Evolutionary conservation across 441 rosid species (phyloP), one percentile per base, ranked within the genome.

Genomic region (Gossypium schwendimanii): DNA sequence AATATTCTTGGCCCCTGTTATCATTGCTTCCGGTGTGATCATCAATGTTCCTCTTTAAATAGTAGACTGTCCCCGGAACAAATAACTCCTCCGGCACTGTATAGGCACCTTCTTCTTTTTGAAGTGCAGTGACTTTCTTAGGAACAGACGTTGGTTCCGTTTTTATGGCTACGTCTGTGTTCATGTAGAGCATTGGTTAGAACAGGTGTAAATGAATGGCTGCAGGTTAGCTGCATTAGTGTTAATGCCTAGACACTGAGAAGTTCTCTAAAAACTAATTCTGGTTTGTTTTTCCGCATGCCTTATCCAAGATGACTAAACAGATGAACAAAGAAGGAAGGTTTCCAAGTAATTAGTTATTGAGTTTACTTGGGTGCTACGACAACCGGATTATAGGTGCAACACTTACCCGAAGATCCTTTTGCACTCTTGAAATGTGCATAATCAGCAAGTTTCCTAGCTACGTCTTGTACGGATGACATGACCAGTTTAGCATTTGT

Each of bases 401-500:
- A 59, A 14, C 10, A 26, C 73, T 86, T 87, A 94, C 97, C 90
- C 15, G 78, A 41, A 52, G 75, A 76, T 47, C 71, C 83, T 73
- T 83, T 82, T 72, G 75, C 84, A 76, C 80, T 82, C 57, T 86
- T 74, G 71, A 92, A 85, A 24, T 88, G 85, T 28, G 98, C 90
- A 87, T 84, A 92, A 75, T 92, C 93, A 49, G 88, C 91, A 53
- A 94, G 94, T 81, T 92, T 94, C 55, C 84, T 47, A 77, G 94
- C 96, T 74, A 90, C 99, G 61, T 91, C 97, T 83, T 92, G 98
- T 73, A 89, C 90, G 3, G 99, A 91, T 60, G 94, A 77, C 60
- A 92, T 90, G 28, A 94, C 91, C 80, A 84, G 97, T 78, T 92
- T 94, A 1, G 98, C 97, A 72, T 94, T 94, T 73, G 97, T 73